Evolutionary conservation across 805 yeast genomes (phyloP).

Genomic region (Candida chilensis): DNA sequence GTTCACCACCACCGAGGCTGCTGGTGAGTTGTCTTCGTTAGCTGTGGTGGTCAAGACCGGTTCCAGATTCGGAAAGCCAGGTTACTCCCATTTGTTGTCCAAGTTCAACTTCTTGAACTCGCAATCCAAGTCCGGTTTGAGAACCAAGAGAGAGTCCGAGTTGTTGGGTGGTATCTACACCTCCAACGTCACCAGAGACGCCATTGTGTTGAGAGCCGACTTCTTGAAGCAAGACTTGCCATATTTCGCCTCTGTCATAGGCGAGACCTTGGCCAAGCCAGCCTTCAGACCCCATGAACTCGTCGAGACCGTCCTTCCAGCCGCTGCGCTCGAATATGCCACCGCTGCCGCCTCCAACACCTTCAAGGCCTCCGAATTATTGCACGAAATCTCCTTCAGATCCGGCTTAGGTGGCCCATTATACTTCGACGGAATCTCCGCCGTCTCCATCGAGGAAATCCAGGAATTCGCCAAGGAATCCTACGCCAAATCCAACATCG

Average conservation of each 20-base stretch:
- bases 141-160: conserved; percentile 92
- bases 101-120: conserved; percentile 83
- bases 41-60: conserved; percentile 78
- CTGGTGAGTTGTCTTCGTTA: conserved; percentile 64
- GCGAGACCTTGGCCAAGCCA: conserved; percentile 62
- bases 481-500: conserved; percentile 63
- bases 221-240: conserved; percentile 88
- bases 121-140: conserved; percentile 73
- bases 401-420: conserved; percentile 81
- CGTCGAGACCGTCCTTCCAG: conserved; percentile 74
- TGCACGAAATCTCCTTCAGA: conserved; percentile 79
- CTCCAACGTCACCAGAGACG: conserved; percentile 73
- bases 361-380: conserved; percentile 63
- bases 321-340: conserved; percentile 56
- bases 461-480: conserved; percentile 55
- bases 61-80: conserved; percentile 65
- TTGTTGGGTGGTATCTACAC: conserved; percentile 79
- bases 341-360: conserved; percentile 41
- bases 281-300: conserved; percentile 79
- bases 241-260: conserved; percentile 80
- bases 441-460: conserved; percentile 56
- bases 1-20: conserved; percentile 46
- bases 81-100: conserved; percentile 79
- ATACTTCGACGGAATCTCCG: conserved; percentile 56
- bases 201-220: conserved; percentile 67